These are phyloP conservation scores for Paracoccidioides lutzii DNA, from an alignment of 2,329 filamentous ascomycete genomes.

Conservation along the genomic window DNA sequence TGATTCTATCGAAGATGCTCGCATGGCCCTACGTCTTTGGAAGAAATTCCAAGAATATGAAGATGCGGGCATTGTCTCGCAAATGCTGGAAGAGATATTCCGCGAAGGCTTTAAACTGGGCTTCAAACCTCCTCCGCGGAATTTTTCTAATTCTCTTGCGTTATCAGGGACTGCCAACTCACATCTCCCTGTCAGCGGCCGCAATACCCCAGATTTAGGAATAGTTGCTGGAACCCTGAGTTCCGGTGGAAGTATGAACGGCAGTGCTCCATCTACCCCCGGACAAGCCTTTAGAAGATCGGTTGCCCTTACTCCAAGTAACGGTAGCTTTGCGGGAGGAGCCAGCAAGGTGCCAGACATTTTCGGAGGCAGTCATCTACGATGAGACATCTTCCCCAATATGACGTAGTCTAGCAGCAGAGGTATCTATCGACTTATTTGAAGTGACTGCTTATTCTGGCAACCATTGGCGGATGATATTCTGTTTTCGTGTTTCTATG, in stretches of 20 bases:
- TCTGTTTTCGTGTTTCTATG: too few relatives aligned
- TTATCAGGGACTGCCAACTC: constrained; percentile 6
- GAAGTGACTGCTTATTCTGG: too few relatives aligned
- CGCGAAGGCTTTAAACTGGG: constrained; percentile 46
- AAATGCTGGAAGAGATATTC: constrained; percentile 81
- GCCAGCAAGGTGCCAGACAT: constrained; percentile 22
- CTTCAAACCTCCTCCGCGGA: constrained; percentile 42
- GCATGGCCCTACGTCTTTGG: constrained; percentile 78
- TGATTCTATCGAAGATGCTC: constrained; percentile 89
- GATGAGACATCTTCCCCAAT: constrained; percentile 11
- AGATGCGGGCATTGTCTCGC: constrained; percentile 70
- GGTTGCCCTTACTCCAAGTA: constrained; percentile 31
- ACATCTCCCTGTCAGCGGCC: constrained; percentile 19
- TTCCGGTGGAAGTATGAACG: constrained; percentile 16
- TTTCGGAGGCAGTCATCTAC: constrained; percentile 28
- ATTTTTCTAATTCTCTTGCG: constrained; percentile 4
- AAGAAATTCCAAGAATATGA: constrained; percentile 81
- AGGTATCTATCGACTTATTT: background rate
- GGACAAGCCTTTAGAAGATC: constrained; percentile 30
- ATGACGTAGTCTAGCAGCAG: background rate
- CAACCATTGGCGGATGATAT: too few relatives aligned
- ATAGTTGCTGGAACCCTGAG: constrained; percentile 10
- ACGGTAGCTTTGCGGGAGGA: constrained; percentile 27
- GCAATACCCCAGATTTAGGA: constrained; percentile 27
- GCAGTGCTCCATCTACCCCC: constrained; percentile 25